Percentiles rank a stretch among this genome's conserved stretches.
phyloP scores from a whole-genome alignment of 352 stramenopile species.

The Phytophthora fragariae region DNA sequence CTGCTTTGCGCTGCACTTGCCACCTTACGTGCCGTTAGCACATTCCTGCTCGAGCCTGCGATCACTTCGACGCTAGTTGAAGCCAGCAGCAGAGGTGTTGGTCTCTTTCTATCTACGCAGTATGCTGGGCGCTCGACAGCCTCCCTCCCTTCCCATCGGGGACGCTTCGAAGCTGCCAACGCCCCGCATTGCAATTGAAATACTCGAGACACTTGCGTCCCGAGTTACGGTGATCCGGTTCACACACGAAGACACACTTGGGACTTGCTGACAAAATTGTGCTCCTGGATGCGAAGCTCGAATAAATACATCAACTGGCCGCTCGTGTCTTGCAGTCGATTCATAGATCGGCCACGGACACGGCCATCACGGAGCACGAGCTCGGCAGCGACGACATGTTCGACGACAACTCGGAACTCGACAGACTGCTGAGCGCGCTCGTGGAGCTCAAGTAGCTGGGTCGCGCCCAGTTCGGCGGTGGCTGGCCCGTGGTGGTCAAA shows the following conservation, averaged over 20 bases:
- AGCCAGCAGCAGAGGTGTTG: conserved; percentile 33
- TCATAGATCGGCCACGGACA: conserved; percentile 42
- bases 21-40: conserved; percentile 55
- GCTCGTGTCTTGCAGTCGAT: neutral
- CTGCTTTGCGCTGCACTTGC: conserved; percentile 64
- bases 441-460: conserved; percentile 55
- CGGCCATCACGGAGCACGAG: conserved; percentile 46
- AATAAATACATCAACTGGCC: conserved; percentile 43
- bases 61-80: conserved; percentile 52
- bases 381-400: conserved; percentile 50
- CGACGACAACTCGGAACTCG: conserved; percentile 51
- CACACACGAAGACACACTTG: conserved; percentile 37
- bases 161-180: conserved; percentile 2
- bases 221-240: conserved; percentile 39
- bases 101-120: conserved; percentile 17
- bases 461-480: conserved; percentile 61
- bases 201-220: conserved; percentile 24
- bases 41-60: conserved; percentile 58
- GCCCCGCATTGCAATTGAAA: conserved; percentile 16
- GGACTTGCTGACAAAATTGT: conserved; percentile 42
- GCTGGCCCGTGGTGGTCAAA: conserved; percentile 53
- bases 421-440: conserved; percentile 50
- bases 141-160: conserved; percentile 25
- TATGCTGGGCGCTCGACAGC: conserved; percentile 15
- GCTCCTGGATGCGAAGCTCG: conserved; percentile 23